Evolutionary conservation across 805 yeast genomes (phyloP).

Genomic region (Torulaspora indica): DNA sequence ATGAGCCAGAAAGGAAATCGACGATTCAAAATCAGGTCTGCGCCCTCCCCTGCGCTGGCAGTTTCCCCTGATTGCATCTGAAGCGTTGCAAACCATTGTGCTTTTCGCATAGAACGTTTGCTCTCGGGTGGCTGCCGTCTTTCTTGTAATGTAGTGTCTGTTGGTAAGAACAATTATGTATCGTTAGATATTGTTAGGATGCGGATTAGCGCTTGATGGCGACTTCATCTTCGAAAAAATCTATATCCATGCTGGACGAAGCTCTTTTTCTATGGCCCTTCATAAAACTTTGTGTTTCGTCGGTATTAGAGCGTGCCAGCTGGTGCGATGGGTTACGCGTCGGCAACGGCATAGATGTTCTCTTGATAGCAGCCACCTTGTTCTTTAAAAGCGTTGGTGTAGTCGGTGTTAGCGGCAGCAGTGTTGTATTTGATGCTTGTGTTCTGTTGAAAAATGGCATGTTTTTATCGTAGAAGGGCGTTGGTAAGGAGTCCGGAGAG

Average conservation of each 20-base stretch:
- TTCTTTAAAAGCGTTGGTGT: constrained; percentile 20
- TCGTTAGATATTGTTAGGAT: not conserved
- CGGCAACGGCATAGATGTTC: constrained; percentile 8
- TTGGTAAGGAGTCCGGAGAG: constrained; percentile 18
- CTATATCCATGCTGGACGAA: constrained; percentile 27
- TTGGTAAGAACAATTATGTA: constrained; percentile 6
- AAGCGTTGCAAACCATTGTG: too few species aligned
- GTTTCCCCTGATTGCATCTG: too few species aligned
- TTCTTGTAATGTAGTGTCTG: not conserved
- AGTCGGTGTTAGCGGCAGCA: constrained; percentile 26
- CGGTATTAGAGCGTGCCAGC: not conserved
- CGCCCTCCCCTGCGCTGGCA: too few species aligned
- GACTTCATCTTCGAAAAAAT: constrained; percentile 23
- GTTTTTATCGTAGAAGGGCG: constrained; percentile 12
- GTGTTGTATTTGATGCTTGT: constrained; percentile 10
- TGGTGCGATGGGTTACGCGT: constrained; percentile 6
- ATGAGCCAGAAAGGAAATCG: too few species aligned
- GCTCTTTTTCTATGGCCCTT: constrained; percentile 26
- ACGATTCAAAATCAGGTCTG: too few species aligned
- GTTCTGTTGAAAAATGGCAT: constrained; percentile 6
- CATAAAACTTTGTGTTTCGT: constrained; percentile 7
- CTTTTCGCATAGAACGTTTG: too few species aligned
- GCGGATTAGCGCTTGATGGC: constrained; percentile 15
- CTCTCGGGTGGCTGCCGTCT: not conserved
- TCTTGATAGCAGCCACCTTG: constrained; percentile 10